Percentiles rank a stretch among this genome's conserved stretches.
Conservation (phyloP, 805 yeast species). For the Barnettozyma siamensis region DNA sequence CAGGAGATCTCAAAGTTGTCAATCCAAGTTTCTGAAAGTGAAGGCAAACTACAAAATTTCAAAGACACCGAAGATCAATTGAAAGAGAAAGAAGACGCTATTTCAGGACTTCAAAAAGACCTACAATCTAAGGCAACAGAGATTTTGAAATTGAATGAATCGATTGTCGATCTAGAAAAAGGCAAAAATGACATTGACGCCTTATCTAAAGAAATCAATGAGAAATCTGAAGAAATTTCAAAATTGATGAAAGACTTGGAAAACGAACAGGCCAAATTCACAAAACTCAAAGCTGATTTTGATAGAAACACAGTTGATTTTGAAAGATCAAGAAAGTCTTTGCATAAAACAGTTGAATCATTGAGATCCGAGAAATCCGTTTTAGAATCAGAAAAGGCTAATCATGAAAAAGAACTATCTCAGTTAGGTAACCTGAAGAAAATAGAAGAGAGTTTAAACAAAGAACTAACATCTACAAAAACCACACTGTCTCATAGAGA, state of each 20-base stretch:
- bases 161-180: conserved; percentile 4
- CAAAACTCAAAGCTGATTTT: not conserved
- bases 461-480: conserved; percentile 15
- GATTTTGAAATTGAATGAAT: not conserved
- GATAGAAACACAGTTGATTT: not conserved
- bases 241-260: not conserved
- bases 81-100: conserved; percentile 7
- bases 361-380: conserved; percentile 19
- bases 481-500: conserved; percentile 28
- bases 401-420: conserved; percentile 13
- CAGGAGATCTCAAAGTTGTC: not conserved
- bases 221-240: not conserved
- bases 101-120: no score
- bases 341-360: conserved; percentile 21
- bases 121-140: not conserved
- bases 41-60: conserved; percentile 7
- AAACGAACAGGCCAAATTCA: not conserved
- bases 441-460: conserved; percentile 18
- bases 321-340: conserved; percentile 3
- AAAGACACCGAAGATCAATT: conserved; percentile 15
- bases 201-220: not conserved
- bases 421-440: conserved; percentile 19
- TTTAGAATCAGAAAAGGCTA: conserved; percentile 20
- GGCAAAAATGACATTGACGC: not conserved
- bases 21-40: not conserved